Evolutionary conservation across 441 rosid genomes (phyloP), one percentile per base, ranked within the genome.

Genomic region (Syzygium malaccense): DNA sequence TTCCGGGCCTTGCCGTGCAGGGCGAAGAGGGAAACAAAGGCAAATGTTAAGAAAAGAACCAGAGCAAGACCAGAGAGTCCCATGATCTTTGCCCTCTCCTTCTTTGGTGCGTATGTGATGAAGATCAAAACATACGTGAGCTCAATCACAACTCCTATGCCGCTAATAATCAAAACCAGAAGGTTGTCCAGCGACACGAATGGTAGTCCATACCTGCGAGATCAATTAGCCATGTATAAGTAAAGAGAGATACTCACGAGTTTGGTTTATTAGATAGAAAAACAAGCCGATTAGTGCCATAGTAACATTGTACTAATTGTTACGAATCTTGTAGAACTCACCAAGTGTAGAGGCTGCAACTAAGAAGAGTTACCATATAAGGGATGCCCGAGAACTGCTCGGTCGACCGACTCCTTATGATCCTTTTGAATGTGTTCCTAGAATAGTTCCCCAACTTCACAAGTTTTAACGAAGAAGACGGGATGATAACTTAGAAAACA

Each of bases 321-420:
- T 68, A 68, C 49, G 28, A 33, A 68, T 41, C 51, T 75, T 75
- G 28, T 23, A 23, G 53, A 41, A 23, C 83, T 75, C 53, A 87
- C 88, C 88, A 87, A 75, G 88, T 55, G 55, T 41, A 87, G 54
- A 87, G 88, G 48, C 45, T 83, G 88, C 85, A 54, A 84, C 48
- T 87, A 45, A 87, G 71, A 45, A 87, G 51, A 33, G 86, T 45
- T 57, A 78, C 58, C 7, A 84, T 51, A 37, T 87, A 87, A 30
- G 88, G 86, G 48, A 87, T 30, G 33, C 85, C 45, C 19, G 88
- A 87, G 54, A 87, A 87, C 37, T 87, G 54, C 71, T 75, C 71
- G 0, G 68, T 75, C 32, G 85, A 66, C 19, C 58, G 79, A 55
- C 41, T 75, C 68, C 48, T 78, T 7, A 87, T 45, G 85, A 87